A percentile compares a stretch with the other conserved stretches of the same genome.
These are phyloP conservation scores for Aspergillus cejpii DNA, from an alignment of 2,329 filamentous ascomycete genomes.

Conservation along the genomic window DNA sequence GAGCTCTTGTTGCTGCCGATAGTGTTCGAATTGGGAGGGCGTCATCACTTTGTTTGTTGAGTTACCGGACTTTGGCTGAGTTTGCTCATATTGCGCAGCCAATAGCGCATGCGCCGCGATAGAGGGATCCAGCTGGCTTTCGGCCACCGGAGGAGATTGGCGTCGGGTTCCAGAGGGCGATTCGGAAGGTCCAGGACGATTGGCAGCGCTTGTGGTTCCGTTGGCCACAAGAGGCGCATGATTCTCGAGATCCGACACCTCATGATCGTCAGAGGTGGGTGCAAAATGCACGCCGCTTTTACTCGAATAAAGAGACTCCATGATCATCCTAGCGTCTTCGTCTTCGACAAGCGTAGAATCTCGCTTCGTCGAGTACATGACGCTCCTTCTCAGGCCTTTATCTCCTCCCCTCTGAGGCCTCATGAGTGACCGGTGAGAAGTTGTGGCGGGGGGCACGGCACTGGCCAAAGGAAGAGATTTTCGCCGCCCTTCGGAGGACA, in stretches of 20 bases:
- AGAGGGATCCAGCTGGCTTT: conserved; percentile 21
- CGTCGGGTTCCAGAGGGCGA: conserved; percentile 10
- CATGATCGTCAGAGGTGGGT: conserved; percentile 15
- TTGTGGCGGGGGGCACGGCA: conserved; percentile 22
- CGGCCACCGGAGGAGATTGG: not conserved
- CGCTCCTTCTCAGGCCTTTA: conserved; percentile 28
- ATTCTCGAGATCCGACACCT: conserved; percentile 19
- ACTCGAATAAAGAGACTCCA: conserved; percentile 28
- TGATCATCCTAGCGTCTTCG: conserved; percentile 37
- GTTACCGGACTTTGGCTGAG: conserved; percentile 29
- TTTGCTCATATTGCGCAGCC: conserved; percentile 42
- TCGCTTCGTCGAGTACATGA: conserved; percentile 23
- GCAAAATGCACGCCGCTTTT: conserved; percentile 21
- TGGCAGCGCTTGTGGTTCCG: conserved; percentile 7
- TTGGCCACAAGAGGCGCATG: conserved; percentile 26
- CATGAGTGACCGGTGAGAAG: conserved; percentile 29
- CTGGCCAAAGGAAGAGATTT: conserved; percentile 20
- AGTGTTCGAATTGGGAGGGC: conserved; percentile 75
- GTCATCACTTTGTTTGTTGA: conserved; percentile 76
- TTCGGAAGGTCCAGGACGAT: conserved; percentile 8
- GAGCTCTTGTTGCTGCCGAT: conserved; percentile 62
- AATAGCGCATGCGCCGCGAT: conserved; percentile 42
- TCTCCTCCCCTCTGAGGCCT: conserved; percentile 20
- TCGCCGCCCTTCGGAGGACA: conserved; percentile 14
- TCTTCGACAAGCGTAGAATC: conserved; percentile 31